Evolutionary conservation across 2,329 filamentous ascomycete genomes (phyloP).

Genomic region (Aureobasidium sp.): DNA sequence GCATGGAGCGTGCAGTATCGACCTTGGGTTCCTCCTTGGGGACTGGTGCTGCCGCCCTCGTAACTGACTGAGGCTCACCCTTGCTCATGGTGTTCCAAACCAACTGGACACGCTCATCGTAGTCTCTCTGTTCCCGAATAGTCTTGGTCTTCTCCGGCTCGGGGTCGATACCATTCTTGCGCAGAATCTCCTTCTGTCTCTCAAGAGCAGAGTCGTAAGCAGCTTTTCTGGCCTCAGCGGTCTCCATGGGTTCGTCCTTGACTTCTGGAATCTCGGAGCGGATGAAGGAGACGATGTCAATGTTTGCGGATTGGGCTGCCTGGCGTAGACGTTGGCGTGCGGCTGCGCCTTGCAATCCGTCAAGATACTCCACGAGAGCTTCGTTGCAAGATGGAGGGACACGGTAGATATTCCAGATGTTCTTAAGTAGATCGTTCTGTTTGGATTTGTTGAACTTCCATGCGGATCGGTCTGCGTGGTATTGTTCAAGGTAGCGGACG

Average conservation of each 20-base stretch:
- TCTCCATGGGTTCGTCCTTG: conserved; percentile 26
- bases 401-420: conserved; percentile 64
- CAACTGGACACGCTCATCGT: conserved; percentile 25
- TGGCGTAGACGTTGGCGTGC: conserved; percentile 60
- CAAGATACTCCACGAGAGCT: conserved; percentile 69
- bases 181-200: conserved; percentile 28
- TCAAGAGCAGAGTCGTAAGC: conserved; percentile 32
- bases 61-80: conserved; percentile 14
- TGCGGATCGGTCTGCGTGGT: conserved; percentile 58
- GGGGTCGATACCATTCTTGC: conserved; percentile 19
- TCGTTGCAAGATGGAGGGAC: conserved; percentile 65
- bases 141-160: conserved; percentile 26
- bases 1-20: conserved; percentile 15
- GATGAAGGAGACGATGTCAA: conserved; percentile 32
- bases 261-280: conserved; percentile 12
- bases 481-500: conserved; percentile 69
- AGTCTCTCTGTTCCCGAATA: conserved; percentile 31
- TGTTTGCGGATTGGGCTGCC: conserved; percentile 55
- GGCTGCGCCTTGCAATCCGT: conserved; percentile 68
- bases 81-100: conserved; percentile 20
- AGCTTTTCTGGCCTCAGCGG: conserved; percentile 28
- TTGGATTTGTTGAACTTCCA: conserved; percentile 98
- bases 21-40: neutral
- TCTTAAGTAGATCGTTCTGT: conserved; percentile 77
- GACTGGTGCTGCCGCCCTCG: neutral